Percentiles rank a stretch among this genome's conserved stretches.
Conservation (phyloP, 768 basidiomycete genomes). For the Tylopilus vinaceipallidus region DNA sequence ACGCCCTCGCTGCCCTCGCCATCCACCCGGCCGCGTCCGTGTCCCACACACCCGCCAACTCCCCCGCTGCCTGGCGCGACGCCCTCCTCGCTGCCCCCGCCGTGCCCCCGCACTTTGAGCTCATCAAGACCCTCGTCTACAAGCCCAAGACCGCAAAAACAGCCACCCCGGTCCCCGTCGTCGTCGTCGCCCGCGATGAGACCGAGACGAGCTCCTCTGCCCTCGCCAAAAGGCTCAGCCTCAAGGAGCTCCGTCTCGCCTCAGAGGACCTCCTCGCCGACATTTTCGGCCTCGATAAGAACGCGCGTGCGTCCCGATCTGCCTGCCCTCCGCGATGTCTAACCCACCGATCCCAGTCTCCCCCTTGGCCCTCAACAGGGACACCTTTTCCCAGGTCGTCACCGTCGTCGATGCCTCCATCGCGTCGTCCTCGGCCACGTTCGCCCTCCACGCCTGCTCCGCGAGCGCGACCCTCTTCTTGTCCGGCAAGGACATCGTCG, state of each 20-base stretch:
- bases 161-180: slow-evolving; percentile 77
- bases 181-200: slow-evolving; percentile 81
- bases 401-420: slow-evolving; percentile 80
- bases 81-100: slow-evolving; percentile 54
- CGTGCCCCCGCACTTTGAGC: slow-evolving; percentile 59
- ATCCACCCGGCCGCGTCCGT: slow-evolving; percentile 54
- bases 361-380: slow-evolving; percentile 65
- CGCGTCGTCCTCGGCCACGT: slow-evolving; percentile 56
- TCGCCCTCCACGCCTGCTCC: slow-evolving; percentile 75
- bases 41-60: slow-evolving; percentile 59
- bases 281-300: slow-evolving; percentile 82
- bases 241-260: slow-evolving; percentile 88
- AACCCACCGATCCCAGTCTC: slow-evolving; percentile 56
- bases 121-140: slow-evolving; percentile 89
- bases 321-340: not conserved
- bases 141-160: slow-evolving; percentile 96
- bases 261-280: slow-evolving; percentile 83
- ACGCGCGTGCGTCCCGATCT: slow-evolving; percentile 64
- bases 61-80: slow-evolving; percentile 76
- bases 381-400: slow-evolving; percentile 66
- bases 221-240: slow-evolving; percentile 73
- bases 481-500: slow-evolving; percentile 68
- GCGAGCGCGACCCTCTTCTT: slow-evolving; percentile 75
- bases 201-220: slow-evolving; percentile 80
- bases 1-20: slow-evolving; percentile 51